Base-by-base conservation (phyloP, 2,329 filamentous ascomycete genomes). In the Dactylellina drechsleri region DNA sequence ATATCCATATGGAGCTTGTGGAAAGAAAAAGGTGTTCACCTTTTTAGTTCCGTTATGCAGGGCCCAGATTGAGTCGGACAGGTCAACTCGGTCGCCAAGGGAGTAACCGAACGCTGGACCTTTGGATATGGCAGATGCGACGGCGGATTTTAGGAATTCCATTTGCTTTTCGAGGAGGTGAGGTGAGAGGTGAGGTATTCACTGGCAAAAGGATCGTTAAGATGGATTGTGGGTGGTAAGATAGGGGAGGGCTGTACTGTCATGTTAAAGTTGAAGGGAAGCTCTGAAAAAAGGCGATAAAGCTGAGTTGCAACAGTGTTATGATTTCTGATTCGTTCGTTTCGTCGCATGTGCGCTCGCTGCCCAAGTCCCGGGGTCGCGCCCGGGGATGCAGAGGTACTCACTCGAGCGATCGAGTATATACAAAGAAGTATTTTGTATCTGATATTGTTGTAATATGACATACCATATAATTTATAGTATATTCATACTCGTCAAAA, bases 71-170 rank as follows among this genome's bases (percentile, higher is more conserved):
- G 94, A 97, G 80, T 95, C 89, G 81, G 96, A 92, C 62, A 95
- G 86, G 81, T 98, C 94, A 73, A 98, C 91, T 81, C 91, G 89
- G 82, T 99, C 95, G 79, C 93, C 94, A 81, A 98, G 95, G 56
- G 87, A 90, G 82, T 97, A 98, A 3, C 93, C 93, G 81, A 97
- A 96, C 4, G 93, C 90, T 62, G 93, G 93, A 1, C 94, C 93
- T 82, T 97, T 95, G 53, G 95, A 92, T 80, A 99, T 98, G 79
- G 93, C 94, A 76, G 95, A 98, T 53, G 93, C 94, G 81, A 98
- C 93, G 61, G 95, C 95, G 76, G 93, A 98, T 84, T 98, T 98
- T 81, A 99, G 87, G 81, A 98, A 98, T 82, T 99, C 93, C 95
- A 99, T 99, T 66, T 45, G 50, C n/a, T 26, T n/a, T 6, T 23